Evolutionary conservation across 768 basidiomycete species (phyloP).

Genomic region (Fomitopsis serialis): DNA sequence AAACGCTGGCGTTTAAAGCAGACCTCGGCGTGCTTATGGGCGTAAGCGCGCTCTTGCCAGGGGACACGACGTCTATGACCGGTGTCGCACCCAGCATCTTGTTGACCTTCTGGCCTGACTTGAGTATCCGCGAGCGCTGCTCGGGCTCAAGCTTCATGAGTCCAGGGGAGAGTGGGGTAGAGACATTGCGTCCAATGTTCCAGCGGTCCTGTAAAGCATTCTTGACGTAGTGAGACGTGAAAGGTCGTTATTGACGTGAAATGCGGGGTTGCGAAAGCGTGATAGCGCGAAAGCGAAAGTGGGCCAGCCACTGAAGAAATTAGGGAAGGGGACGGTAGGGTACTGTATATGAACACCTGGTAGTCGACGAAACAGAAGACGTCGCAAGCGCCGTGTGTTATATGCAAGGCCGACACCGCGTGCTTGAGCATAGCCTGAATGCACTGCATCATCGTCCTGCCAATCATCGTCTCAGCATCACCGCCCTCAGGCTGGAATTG

Average conservation of each 20-base stretch:
- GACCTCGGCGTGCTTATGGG: background rate
- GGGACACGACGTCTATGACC: constrained; percentile 8
- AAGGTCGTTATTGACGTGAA: background rate
- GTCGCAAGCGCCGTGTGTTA: background rate
- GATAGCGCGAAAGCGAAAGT: background rate
- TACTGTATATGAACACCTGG: constrained; percentile 3
- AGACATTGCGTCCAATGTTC: constrained; percentile 6
- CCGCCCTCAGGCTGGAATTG: background rate
- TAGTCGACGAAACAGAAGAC: constrained; percentile 8
- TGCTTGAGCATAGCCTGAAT: background rate
- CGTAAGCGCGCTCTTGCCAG: background rate
- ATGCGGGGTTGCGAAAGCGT: background rate
- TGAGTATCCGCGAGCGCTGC: constrained; percentile 10
- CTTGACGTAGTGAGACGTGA: background rate
- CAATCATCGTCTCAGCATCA: constrained; percentile 3
- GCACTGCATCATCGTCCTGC: constrained; percentile 3
- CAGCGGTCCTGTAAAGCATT: constrained; percentile 12
- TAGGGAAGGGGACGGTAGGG: background rate
- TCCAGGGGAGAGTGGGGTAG: constrained; percentile 3
- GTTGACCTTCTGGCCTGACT: constrained; percentile 14
- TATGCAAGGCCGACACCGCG: background rate
- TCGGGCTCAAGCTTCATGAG: constrained; percentile 12
- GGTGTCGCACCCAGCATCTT: constrained; percentile 9
- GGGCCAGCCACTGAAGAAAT: constrained; percentile 7
- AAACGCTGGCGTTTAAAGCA: background rate